These are phyloP conservation scores for Scutellaria minor DNA, from an alignment of 257 asterid species.

Conservation along the genomic window DNA sequence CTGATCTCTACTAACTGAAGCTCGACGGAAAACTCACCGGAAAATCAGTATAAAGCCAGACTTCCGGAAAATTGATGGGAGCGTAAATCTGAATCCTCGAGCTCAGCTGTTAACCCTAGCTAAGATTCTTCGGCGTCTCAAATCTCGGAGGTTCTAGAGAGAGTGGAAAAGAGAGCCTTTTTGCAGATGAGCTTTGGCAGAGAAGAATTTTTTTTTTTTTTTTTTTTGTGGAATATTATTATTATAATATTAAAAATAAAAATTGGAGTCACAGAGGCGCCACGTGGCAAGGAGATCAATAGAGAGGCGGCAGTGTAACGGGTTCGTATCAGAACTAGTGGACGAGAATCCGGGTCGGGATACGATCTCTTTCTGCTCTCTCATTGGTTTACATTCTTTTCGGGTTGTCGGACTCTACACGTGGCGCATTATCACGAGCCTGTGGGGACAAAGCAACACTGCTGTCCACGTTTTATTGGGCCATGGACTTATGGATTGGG, in stretches of 20 bases:
- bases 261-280: slow-evolving; percentile 46
- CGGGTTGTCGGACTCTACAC: slow-evolving; percentile 19
- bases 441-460: neutral
- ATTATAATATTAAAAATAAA: slow-evolving; percentile 13
- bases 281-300: slow-evolving; percentile 70
- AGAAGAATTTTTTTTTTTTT: neutral
- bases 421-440: neutral
- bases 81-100: slow-evolving; percentile 30
- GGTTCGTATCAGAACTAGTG: slow-evolving; percentile 80
- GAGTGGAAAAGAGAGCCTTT: slow-evolving; percentile 27
- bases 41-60: slow-evolving; percentile 29
- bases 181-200: slow-evolving; percentile 37
- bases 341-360: slow-evolving; percentile 64
- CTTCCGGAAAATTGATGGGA: slow-evolving; percentile 22
- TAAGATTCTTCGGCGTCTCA: slow-evolving; percentile 35
- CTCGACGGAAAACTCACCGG: slow-evolving; percentile 55
- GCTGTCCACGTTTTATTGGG: slow-evolving; percentile 1
- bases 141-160: slow-evolving; percentile 66
- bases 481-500: neutral
- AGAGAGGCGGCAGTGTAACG: slow-evolving; percentile 47
- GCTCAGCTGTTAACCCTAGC: slow-evolving; percentile 44
- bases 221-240: neutral
- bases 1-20: slow-evolving; percentile 23
- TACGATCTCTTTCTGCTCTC: slow-evolving; percentile 67
- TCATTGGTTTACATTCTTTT: slow-evolving; percentile 58